A percentile compares a stretch with the other conserved stretches of the same genome.
Evolutionary conservation across 306 rosid species (phyloP).

Genomic region (Mimosa bimucronata): DNA sequence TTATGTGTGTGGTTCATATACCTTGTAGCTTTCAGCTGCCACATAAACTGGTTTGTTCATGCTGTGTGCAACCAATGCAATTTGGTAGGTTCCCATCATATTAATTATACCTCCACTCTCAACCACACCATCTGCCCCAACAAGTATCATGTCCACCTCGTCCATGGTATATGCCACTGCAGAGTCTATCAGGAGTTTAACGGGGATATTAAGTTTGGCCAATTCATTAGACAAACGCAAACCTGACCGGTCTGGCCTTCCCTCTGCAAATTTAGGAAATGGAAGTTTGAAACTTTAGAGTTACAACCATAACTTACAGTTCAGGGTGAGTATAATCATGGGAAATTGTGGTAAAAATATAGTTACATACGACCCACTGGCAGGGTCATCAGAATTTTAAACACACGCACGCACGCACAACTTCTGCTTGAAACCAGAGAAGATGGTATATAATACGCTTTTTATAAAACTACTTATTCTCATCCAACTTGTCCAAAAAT

Average conservation of each 20-base stretch:
- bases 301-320: background rate
- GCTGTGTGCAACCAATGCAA: conserved; percentile 85
- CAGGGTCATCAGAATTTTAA: background rate
- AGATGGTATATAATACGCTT: background rate
- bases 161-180: conserved; percentile 96
- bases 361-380: background rate
- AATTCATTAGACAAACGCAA: conserved; percentile 77
- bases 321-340: conserved; percentile 6
- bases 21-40: conserved; percentile 99
- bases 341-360: conserved; percentile 15
- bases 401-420: background rate
- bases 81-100: conserved; percentile 98
- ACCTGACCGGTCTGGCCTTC: conserved; percentile 90
- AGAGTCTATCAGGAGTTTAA: conserved; percentile 91
- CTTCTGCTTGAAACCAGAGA: conserved; percentile 13
- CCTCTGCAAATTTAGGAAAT: conserved; percentile 65
- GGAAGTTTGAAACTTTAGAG: background rate
- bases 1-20: conserved; percentile 28
- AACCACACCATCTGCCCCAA: conserved; percentile 97
- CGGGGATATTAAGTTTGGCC: conserved; percentile 89
- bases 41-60: conserved; percentile 91
- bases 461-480: background rate
- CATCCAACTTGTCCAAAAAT: background rate
- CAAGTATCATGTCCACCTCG: conserved; percentile 95
- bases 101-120: conserved; percentile 97